Base-by-base conservation (phyloP, 768 basidiomycete genomes). In the Auricularia sp. region DNA sequence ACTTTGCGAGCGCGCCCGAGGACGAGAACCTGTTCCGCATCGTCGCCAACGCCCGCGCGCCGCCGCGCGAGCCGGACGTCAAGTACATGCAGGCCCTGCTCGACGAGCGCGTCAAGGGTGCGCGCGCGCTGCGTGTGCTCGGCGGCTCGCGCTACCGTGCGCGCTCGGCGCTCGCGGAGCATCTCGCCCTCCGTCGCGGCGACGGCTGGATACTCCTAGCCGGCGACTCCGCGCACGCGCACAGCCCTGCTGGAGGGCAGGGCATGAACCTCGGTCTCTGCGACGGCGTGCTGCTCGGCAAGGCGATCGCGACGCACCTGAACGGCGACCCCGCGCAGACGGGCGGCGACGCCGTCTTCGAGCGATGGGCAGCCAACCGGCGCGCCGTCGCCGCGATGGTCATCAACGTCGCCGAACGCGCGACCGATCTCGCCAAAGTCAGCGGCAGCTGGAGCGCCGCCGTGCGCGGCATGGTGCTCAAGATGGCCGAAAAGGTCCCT, bases 221-320 rank as follows among this genome's bases (percentile, higher is more conserved):
- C 6, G 80, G 80, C 3, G 80, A 82, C 67, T 81, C 83, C 3
- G 83, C 83, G 37, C 81, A 77, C 67, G 78, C 83, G 58, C 83
- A 83, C 65, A 80, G 83, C 0, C 83, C 83, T 29, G 75, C 78
- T 5, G 83, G 83, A 1, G 83, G 83, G 1, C 82, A 83, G 63
- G 83, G 83, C 11, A 81, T 85, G 82, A 83, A 83, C 66, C 77
- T 84, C n/a, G 81, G 83, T 4, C 72, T 85, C n/a, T 77, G 82
- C 16, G 83, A 85, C 66, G 82, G 79, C 6, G 70, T 83, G 24
- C 73, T 75, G 61, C 76, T 84, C 3, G 82, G 78, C 4, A 75
- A 77, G n/a, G 76, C 69, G 6, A 70, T 84, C 47, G 70, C 72
- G 18, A 71, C 74, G n/a, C 79, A 80, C 69, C 65, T 77, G 1